Evolutionary conservation across 164 flowering plant genomes (phyloP).

Genomic region (Buxus sempervirens): DNA sequence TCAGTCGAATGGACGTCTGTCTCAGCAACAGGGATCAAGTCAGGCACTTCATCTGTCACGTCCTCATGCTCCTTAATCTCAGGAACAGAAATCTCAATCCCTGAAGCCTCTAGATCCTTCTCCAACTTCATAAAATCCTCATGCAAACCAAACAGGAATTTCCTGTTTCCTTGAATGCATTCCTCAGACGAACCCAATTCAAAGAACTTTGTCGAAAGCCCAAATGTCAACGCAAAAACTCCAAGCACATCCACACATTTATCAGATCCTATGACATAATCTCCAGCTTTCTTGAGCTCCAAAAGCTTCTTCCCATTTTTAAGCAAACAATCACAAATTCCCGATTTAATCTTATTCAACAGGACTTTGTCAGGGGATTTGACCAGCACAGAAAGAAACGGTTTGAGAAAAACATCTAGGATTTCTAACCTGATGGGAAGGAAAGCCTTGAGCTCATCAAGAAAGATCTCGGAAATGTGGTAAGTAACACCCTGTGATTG

Average conservation of each 20-base stretch:
- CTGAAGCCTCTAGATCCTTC: constrained; percentile 49
- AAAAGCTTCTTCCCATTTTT: constrained; percentile 41
- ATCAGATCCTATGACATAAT: constrained; percentile 16
- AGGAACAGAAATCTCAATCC: constrained; percentile 42
- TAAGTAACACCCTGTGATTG: constrained; percentile 74
- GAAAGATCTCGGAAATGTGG: constrained; percentile 59
- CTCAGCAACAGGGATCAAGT: constrained; percentile 41
- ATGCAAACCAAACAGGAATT: constrained; percentile 55
- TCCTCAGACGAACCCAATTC: constrained; percentile 54
- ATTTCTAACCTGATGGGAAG: constrained; percentile 43
- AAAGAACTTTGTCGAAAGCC: constrained; percentile 42
- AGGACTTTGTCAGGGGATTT: constrained; percentile 50
- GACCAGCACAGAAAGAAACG: constrained; percentile 41
- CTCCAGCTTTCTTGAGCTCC: constrained; percentile 35
- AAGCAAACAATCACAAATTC: constrained; percentile 49
- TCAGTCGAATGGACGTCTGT: constrained; percentile 13
- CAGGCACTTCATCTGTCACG: constrained; percentile 42
- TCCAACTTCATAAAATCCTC: constrained; percentile 66
- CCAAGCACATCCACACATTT: constrained; percentile 41
- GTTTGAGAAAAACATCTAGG: constrained; percentile 36
- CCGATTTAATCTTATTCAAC: constrained; percentile 46
- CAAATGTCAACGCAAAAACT: constrained; percentile 35
- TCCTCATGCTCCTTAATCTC: constrained; percentile 16
- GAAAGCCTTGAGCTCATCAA: constrained; percentile 61
- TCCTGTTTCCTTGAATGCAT: constrained; percentile 74